A percentile compares a stretch with the other conserved stretches of the same genome.
phyloP scores from a whole-genome alignment of 257 asterid genomes.

The Gynochthodes officinalis region DNA sequence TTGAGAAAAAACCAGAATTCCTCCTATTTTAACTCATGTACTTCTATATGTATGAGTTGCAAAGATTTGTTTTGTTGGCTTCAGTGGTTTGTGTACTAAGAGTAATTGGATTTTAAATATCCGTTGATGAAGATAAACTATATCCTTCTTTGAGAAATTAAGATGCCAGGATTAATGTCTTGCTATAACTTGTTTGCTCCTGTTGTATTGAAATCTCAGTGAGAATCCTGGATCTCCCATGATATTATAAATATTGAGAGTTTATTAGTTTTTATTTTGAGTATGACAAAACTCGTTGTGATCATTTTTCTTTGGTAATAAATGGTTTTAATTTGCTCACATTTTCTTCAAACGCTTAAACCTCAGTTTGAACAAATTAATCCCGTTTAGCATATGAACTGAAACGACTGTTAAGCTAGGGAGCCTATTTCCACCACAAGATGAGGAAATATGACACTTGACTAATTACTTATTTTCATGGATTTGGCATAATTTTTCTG shows the following conservation, averaged over 20 bases:
- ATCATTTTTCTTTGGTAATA: neutral
- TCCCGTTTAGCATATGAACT: neutral
- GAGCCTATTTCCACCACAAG: neutral
- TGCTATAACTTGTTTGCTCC: too few relatives aligned
- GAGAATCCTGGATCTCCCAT: neutral
- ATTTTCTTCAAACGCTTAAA: neutral
- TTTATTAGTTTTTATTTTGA: neutral
- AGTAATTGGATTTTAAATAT: neutral
- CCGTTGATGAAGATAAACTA: neutral
- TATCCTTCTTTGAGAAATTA: too few relatives aligned
- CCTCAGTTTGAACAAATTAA: neutral
- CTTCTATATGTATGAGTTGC: slow-evolving; percentile 14
- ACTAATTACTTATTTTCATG: too few relatives aligned
- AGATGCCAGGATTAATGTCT: too few relatives aligned
- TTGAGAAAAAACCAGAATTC: neutral
- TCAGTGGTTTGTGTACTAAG: neutral
- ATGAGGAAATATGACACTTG: neutral
- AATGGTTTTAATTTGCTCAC: neutral
- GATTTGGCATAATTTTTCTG: neutral
- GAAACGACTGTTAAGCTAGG: neutral
- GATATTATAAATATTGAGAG: neutral
- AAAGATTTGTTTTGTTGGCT: neutral
- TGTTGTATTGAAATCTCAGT: neutral
- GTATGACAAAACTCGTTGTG: neutral
- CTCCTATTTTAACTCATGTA: too few relatives aligned